Base-by-base conservation (phyloP, 2,329 filamentous ascomycete genomes). In the Ceratocystis alfenasii region DNA sequence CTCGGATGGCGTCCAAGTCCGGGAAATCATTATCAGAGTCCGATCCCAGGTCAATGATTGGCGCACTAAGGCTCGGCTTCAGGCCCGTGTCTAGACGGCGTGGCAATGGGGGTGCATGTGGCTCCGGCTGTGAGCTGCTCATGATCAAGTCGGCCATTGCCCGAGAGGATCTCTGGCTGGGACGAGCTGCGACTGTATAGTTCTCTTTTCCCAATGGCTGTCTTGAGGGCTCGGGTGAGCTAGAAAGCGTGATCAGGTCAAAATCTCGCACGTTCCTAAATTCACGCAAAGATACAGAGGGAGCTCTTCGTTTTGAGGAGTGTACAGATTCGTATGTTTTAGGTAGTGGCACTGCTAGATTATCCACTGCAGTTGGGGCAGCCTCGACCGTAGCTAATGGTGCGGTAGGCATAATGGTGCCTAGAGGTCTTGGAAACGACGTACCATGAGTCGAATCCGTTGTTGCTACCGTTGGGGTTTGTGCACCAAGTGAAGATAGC, bases 51-150 rank as follows among this genome's bases (percentile, higher is more conserved):
- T 48, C 36, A 8, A 63, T 63, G 20, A 48, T 30, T 2, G 61
- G 61, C 25, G 61, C 61, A 20, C 61, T 63, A 45, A 63, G 17
- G 3, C 61, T 63, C 8, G 61, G 10, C 44, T 63, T 63, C 44
- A 63, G 25, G 8, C 36, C 46, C 15, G 61, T 33, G 6, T 7
- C 5, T 36, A 33, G 28, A 10, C 44, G 61, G 2, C 61, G 61
- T 30, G 36, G 22, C 15, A 50, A 20, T 7, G 61, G 44, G 12
- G 44, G n/a, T 15, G 63, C 15, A 30, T 12, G 1, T 41, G 36
- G 12, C 36, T 44, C 53, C 25, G 53, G 63, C 63, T 60, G 63
- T n/a, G 63, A 65, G 50, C 63, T 65, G 20, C 20, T 60, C 22
- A 60, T 46, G n/a, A 65, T 65, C 41, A 20, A 36, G 41, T 65